Conservation (phyloP, 164 flowering plant genomes). For the Nymphaea colorata region DNA sequence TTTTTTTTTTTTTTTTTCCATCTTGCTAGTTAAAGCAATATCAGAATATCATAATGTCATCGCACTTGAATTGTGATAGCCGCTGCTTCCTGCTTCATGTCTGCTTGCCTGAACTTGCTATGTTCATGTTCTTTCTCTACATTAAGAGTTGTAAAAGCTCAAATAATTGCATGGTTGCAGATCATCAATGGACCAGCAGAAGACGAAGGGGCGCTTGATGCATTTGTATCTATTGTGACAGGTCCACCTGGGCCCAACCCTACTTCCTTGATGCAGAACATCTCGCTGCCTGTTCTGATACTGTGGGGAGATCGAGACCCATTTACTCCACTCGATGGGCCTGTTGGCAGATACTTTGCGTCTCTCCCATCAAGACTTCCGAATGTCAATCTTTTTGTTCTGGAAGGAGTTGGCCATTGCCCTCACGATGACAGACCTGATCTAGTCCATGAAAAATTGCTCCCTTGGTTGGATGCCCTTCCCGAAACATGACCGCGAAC, state of each 20-base stretch:
- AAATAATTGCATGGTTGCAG: constrained; percentile 23
- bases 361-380: constrained; percentile 45
- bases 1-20: neutral
- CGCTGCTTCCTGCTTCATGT: no score
- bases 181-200: constrained; percentile 69
- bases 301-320: constrained; percentile 89
- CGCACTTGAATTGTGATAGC: no score
- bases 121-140: no score
- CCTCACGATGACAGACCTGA: constrained; percentile 96
- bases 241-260: constrained; percentile 98
- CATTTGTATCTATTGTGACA: constrained; percentile 77
- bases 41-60: no score
- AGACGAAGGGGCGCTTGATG: constrained; percentile 87
- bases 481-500: constrained; percentile 15
- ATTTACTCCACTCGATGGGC: constrained; percentile 88
- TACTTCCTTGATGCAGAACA: constrained; percentile 49
- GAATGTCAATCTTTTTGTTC: constrained; percentile 41
- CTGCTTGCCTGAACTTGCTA: no score
- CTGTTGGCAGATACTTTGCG: constrained; percentile 78
- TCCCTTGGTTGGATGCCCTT: constrained; percentile 73
- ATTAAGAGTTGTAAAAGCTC: no score
- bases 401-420: constrained; percentile 87
- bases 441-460: constrained; percentile 63
- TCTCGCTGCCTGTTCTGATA: constrained; percentile 51
- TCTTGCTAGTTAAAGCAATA: no score